phyloP scores from a whole-genome alignment of 2,329 filamentous ascomycete species.

The Aspergillus fructus region DNA sequence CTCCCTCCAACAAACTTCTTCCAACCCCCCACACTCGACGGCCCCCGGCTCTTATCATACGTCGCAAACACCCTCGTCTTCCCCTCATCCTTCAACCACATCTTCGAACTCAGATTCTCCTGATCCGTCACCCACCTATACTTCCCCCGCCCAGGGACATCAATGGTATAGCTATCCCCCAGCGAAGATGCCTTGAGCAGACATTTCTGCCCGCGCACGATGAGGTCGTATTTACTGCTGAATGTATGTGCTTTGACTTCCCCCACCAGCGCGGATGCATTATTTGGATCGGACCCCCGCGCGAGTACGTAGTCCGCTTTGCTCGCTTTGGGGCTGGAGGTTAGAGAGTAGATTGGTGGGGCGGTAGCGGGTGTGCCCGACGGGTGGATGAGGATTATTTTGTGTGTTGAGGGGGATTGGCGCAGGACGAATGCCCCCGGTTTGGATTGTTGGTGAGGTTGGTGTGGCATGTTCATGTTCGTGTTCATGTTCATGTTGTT shows the following conservation, averaged over 20 bases:
- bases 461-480: neutral
- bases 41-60: slow-evolving; percentile 1
- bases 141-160: neutral
- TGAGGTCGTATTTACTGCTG: neutral
- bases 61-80: neutral
- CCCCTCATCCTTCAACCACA: neutral
- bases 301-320: slow-evolving; percentile 4
- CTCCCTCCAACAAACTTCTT: slow-evolving; percentile 4
- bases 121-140: neutral
- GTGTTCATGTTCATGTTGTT: neutral
- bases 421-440: neutral
- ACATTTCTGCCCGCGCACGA: neutral
- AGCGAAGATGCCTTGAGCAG: neutral
- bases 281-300: neutral
- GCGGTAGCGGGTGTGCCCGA: neutral
- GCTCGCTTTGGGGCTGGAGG: neutral
- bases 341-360: neutral
- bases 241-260: neutral
- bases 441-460: neutral
- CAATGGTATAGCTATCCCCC: neutral
- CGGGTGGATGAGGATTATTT: neutral
- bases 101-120: neutral
- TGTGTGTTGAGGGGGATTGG: neutral
- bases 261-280: neutral
- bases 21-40: neutral